These are phyloP conservation scores for Ammopiptanthus mongolicus DNA, from an alignment of 306 rosid genomes.

Conservation along the genomic window DNA sequence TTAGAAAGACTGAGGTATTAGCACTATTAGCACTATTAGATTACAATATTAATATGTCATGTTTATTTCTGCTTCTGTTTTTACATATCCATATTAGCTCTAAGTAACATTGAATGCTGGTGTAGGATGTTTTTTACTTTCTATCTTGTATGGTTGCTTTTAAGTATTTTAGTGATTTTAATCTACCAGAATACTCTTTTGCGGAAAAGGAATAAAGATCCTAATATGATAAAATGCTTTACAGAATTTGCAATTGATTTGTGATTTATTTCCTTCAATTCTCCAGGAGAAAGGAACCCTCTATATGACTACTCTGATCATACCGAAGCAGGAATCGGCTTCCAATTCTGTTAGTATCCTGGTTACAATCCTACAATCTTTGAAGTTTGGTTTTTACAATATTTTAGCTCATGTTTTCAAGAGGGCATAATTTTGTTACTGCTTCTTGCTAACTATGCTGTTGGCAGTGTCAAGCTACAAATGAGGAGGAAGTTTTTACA, in stretches of 20 bases:
- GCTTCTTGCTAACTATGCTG: slow-evolving; percentile 32
- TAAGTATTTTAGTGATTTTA: background rate
- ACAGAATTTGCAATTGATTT: slow-evolving; percentile 16
- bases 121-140: background rate
- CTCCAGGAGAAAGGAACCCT: slow-evolving; percentile 60
- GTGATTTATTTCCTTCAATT: slow-evolving; percentile 18
- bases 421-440: slow-evolving; percentile 12
- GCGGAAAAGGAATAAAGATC: background rate
- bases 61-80: background rate
- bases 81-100: background rate
- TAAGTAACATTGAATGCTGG: background rate
- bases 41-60: background rate
- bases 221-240: background rate
- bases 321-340: slow-evolving; percentile 90
- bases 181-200: background rate
- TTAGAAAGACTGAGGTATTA: background rate
- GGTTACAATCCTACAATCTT: background rate
- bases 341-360: slow-evolving; percentile 64
- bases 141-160: background rate
- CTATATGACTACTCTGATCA: slow-evolving; percentile 67
- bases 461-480: slow-evolving; percentile 70
- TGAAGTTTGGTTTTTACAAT: background rate
- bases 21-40: background rate
- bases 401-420: background rate
- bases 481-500: slow-evolving; percentile 71